These are phyloP conservation scores for Corylus avellana DNA, from an alignment of 306 rosid species.

Conservation along the genomic window DNA sequence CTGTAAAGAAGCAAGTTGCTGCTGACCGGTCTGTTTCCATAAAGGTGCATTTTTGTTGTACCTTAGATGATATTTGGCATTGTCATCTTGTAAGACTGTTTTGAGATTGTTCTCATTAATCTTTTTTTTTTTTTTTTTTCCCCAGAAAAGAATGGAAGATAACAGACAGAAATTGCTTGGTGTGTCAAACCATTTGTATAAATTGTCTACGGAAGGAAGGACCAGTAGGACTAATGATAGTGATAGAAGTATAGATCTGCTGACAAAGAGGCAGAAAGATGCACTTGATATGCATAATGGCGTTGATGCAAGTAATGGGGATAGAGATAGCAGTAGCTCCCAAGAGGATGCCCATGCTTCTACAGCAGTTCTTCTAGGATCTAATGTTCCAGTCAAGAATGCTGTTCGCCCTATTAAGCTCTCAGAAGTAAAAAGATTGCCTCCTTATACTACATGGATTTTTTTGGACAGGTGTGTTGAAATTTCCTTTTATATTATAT, in stretches of 20 bases:
- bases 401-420: conserved; percentile 93
- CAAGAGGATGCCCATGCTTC: conserved; percentile 76
- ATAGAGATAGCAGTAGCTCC: conserved; percentile 52
- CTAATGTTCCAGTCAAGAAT: conserved; percentile 86
- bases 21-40: conserved; percentile 53
- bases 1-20: conserved; percentile 75
- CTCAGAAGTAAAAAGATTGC: conserved; percentile 76
- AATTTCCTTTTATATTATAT: conserved; percentile 8
- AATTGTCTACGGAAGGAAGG: conserved; percentile 65
- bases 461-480: conserved; percentile 86
- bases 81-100: conserved; percentile 17
- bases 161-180: conserved; percentile 68
- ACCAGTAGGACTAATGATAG: conserved; percentile 29
- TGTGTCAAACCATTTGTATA: conserved; percentile 54
- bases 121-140: neutral
- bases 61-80: conserved; percentile 11
- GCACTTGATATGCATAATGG: conserved; percentile 88
- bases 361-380: conserved; percentile 94
- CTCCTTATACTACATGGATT: conserved; percentile 98
- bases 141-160: conserved; percentile 83
- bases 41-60: conserved; percentile 49
- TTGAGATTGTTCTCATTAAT: neutral
- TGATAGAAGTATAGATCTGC: conserved; percentile 52
- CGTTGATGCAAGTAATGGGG: conserved; percentile 58
- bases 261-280: conserved; percentile 81